phyloP scores from a whole-genome alignment of 176 grass and related monocot species.

The Puya raimondii region DNA sequence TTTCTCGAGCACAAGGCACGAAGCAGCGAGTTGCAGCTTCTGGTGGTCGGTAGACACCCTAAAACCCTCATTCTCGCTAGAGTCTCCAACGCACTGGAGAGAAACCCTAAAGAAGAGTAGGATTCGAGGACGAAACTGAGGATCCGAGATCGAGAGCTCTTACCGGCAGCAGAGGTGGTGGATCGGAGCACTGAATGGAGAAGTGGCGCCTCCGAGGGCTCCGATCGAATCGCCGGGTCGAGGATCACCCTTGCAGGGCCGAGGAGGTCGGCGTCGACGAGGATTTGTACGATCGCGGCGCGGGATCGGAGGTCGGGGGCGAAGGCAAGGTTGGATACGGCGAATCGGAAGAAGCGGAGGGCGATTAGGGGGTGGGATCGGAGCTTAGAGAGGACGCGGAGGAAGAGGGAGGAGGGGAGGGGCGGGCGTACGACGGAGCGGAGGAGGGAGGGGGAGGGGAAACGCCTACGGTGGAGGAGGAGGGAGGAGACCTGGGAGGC shows the following conservation, averaged over 20 bases:
- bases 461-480: conserved; percentile 23
- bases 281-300: not conserved
- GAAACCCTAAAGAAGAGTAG: not conserved
- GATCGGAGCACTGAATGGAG: conserved; percentile 1
- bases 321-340: conserved; percentile 11
- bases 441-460: not conserved
- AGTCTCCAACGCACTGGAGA: conserved; percentile 12
- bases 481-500: conserved; percentile 16
- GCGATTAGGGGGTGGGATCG: conserved; percentile 12
- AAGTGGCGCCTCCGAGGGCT: not conserved
- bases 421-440: not conserved
- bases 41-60: conserved; percentile 3
- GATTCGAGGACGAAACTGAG: conserved; percentile 15
- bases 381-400: conserved; percentile 2
- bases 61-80: conserved; percentile 12
- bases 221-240: not conserved
- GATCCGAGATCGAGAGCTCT: conserved; percentile 10
- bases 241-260: conserved; percentile 4
- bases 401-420: conserved; percentile 4
- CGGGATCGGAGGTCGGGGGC: conserved; percentile 2
- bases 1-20: conserved; percentile 6
- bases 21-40: conserved; percentile 21
- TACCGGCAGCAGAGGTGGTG: not conserved
- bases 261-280: conserved; percentile 13
- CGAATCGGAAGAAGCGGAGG: conserved; percentile 20